These are phyloP conservation scores for Pichia sp. DNA, from an alignment of 1,139 yeast species.

Conservation along the genomic window DNA sequence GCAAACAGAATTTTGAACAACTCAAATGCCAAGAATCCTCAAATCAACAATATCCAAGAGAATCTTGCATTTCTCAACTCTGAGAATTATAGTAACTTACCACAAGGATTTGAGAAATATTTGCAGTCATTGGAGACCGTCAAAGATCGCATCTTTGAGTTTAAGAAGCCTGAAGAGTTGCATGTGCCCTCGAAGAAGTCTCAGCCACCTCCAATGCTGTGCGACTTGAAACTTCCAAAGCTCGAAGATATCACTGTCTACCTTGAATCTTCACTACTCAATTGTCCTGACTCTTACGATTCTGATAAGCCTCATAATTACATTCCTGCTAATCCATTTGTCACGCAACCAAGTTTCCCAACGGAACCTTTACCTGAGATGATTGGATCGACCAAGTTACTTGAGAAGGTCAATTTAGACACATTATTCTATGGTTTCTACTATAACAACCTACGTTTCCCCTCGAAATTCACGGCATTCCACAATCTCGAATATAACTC, in stretches of 20 bases:
- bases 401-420: slow-evolving; percentile 75
- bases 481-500: slow-evolving; percentile 13
- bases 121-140: slow-evolving; percentile 39
- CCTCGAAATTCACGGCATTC: slow-evolving; percentile 21
- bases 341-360: slow-evolving; percentile 88
- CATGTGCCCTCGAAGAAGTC: slow-evolving; percentile 13
- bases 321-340: slow-evolving; percentile 77
- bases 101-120: slow-evolving; percentile 43
- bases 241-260: slow-evolving; percentile 48
- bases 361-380: slow-evolving; percentile 71
- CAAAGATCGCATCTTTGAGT: slow-evolving; percentile 30
- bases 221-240: slow-evolving; percentile 41
- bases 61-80: slow-evolving; percentile 17
- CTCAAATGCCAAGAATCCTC: slow-evolving; percentile 4
- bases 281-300: slow-evolving; percentile 91
- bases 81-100: slow-evolving; percentile 28
- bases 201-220: slow-evolving; percentile 14
- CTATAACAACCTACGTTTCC: slow-evolving; percentile 42
- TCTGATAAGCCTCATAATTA: slow-evolving; percentile 83
- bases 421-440: slow-evolving; percentile 91
- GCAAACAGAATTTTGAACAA: slow-evolving; percentile 10
- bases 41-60: slow-evolving; percentile 7
- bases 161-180: slow-evolving; percentile 12
- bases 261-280: slow-evolving; percentile 70
- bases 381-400: slow-evolving; percentile 39